These are phyloP conservation scores for Handroanthus guayacan DNA, from an alignment of 257 asterid genomes.

Conservation along the genomic window DNA sequence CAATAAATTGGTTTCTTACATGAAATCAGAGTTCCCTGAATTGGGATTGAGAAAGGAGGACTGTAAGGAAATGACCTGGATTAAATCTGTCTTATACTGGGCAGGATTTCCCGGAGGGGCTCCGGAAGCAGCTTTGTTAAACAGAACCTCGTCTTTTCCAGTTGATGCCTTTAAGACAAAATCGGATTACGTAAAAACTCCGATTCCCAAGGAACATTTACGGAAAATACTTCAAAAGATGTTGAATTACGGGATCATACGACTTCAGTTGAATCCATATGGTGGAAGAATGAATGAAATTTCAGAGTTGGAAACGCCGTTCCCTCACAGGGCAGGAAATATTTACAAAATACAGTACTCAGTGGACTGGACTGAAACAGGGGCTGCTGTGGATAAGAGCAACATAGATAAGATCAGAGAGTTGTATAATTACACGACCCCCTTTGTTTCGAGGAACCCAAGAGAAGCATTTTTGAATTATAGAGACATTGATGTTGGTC, in stretches of 20 bases:
- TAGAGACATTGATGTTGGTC: constrained; percentile 58
- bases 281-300: no score
- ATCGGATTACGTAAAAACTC: no score
- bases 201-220: no score
- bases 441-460: constrained; percentile 49
- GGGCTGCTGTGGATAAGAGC: neutral
- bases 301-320: no score
- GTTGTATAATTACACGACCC: constrained; percentile 43
- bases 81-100: constrained; percentile 35
- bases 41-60: constrained; percentile 43
- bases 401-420: neutral
- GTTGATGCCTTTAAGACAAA: neutral
- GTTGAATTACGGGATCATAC: no score
- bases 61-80: constrained; percentile 44
- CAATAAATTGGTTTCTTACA: neutral
- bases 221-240: no score
- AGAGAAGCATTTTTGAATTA: constrained; percentile 50
- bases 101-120: neutral
- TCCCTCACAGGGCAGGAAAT: no score
- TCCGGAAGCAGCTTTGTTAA: constrained; percentile 24
- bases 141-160: neutral
- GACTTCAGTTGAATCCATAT: no score
- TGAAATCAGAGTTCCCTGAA: constrained; percentile 38
- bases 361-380: constrained; percentile 28
- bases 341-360: constrained; percentile 43